Percentiles rank a stretch among this genome's conserved stretches.
Evolutionary conservation across 768 basidiomycete genomes (phyloP).

Genomic region (Pleurotus eryngii): DNA sequence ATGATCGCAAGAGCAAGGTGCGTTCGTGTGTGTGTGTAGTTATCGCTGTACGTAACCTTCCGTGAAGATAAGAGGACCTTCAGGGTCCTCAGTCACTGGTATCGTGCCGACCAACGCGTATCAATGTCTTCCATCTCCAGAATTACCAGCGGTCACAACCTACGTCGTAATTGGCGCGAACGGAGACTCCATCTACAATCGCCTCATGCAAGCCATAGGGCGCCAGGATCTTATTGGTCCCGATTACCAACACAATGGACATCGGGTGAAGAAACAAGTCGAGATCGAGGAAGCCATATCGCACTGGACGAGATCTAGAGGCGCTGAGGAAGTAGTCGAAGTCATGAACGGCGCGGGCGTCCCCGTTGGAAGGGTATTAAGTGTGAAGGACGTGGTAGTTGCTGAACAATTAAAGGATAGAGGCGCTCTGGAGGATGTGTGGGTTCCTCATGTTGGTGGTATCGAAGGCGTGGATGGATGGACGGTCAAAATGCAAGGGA

Average conservation of each 20-base stretch:
- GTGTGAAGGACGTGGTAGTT: slow-evolving; percentile 60
- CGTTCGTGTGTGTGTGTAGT: not conserved
- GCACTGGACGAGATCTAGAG: slow-evolving; percentile 50
- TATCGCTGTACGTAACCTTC: not conserved
- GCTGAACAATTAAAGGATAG: slow-evolving; percentile 53
- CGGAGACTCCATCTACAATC: slow-evolving; percentile 65
- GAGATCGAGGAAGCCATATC: slow-evolving; percentile 65
- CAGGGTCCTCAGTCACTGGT: slow-evolving; percentile 71
- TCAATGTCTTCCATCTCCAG: slow-evolving; percentile 51
- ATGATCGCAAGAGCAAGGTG: slow-evolving; percentile 68
- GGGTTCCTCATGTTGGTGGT: slow-evolving; percentile 31
- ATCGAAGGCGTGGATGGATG: slow-evolving; percentile 32
- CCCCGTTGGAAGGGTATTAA: slow-evolving; percentile 62
- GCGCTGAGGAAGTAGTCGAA: slow-evolving; percentile 50
- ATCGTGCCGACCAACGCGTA: slow-evolving; percentile 77
- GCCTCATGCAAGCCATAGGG: slow-evolving; percentile 59
- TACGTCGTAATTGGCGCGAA: slow-evolving; percentile 75
- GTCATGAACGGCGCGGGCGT: slow-evolving; percentile 50
- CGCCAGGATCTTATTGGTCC: slow-evolving; percentile 60
- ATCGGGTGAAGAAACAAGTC: slow-evolving; percentile 60
- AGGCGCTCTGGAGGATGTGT: slow-evolving; percentile 57
- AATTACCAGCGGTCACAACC: slow-evolving; percentile 35
- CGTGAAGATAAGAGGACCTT: slow-evolving; percentile 60
- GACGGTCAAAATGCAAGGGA: slow-evolving; percentile 66
- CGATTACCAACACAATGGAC: slow-evolving; percentile 50